Percentiles rank a stretch among this genome's conserved stretches.
Evolutionary conservation across 129 eudicot genomes (phyloP).

Genomic region (Tagetes erecta): DNA sequence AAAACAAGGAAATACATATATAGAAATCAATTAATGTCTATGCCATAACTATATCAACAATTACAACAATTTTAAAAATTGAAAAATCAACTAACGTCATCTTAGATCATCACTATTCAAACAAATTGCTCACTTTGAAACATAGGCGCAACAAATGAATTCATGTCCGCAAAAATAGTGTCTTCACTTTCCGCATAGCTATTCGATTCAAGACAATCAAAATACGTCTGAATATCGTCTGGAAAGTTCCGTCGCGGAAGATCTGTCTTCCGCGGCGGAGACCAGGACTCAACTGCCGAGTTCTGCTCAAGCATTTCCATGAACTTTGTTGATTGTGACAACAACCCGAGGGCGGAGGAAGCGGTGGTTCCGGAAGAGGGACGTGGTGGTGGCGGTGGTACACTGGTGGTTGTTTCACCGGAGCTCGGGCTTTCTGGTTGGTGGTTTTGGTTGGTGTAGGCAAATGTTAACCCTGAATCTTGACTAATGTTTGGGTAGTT

Average conservation of each 20-base stretch:
- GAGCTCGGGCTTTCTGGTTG: constrained; percentile 54
- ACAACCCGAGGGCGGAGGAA: constrained; percentile 59
- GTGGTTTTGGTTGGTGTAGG: constrained; percentile 33
- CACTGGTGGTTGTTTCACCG: constrained; percentile 35
- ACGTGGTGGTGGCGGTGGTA: constrained; percentile 24
- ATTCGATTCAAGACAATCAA: constrained; percentile 59
- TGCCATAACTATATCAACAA: constrained; percentile 22
- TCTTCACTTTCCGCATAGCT: constrained; percentile 56
- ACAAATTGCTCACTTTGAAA: constrained; percentile 45
- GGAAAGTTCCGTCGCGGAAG: constrained; percentile 71
- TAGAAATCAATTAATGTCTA: constrained; percentile 36
- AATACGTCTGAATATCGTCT: constrained; percentile 74
- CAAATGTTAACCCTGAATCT: constrained; percentile 39
- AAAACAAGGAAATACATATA: constrained; percentile 16
- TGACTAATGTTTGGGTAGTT: constrained; percentile 32
- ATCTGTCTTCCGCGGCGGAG: constrained; percentile 41
- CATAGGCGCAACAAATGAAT: constrained; percentile 35
- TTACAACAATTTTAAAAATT: constrained; percentile 20
- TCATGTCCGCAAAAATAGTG: constrained; percentile 49
- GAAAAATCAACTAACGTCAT: not conserved
- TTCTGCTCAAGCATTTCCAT: constrained; percentile 61
- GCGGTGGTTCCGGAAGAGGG: constrained; percentile 27
- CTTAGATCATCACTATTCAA: not conserved
- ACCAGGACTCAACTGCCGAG: constrained; percentile 36
- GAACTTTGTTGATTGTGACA: constrained; percentile 61